phyloP scores from a whole-genome alignment of 352 stramenopile genomes.

The Albugo candida region DNA sequence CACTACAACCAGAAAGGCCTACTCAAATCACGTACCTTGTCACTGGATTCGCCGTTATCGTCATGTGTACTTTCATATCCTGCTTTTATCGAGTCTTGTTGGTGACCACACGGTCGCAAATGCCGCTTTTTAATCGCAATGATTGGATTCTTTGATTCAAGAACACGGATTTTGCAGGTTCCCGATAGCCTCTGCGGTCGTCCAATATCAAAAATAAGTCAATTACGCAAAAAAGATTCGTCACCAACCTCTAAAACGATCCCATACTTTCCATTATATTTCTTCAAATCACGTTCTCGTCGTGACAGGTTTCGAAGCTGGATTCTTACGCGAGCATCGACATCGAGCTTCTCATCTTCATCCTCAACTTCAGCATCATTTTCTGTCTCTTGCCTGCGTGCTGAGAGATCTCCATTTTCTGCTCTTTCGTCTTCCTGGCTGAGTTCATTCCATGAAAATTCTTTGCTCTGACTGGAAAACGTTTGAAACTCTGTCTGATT shows the following conservation, averaged over 20 bases:
- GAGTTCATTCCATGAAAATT: neutral
- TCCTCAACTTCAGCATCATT: constrained; percentile 9
- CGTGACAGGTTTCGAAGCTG: constrained; percentile 25
- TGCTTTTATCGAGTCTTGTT: too few species aligned
- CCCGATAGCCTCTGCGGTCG: too few species aligned
- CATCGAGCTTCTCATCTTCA: constrained; percentile 19
- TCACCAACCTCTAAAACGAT: constrained; percentile 32
- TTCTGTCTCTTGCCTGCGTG: constrained; percentile 22
- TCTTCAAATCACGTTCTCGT: constrained; percentile 41
- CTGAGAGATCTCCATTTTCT: constrained; percentile 13
- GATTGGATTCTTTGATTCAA: too few species aligned
- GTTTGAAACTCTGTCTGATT: too few species aligned
- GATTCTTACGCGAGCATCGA: constrained; percentile 30
- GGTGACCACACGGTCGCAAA: too few species aligned
- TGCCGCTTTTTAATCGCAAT: too few species aligned
- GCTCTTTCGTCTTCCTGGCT: neutral
- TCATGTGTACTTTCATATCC: too few species aligned
- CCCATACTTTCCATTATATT: constrained; percentile 42
- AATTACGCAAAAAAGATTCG: neutral
- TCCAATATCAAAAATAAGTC: neutral
- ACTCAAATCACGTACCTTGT: too few species aligned
- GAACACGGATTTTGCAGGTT: too few species aligned
- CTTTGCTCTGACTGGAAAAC: too few species aligned
- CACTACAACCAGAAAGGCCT: too few species aligned
- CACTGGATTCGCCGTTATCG: too few species aligned